Conservation (phyloP, 140 eudicot species). For the Cichorium intybus region DNA sequence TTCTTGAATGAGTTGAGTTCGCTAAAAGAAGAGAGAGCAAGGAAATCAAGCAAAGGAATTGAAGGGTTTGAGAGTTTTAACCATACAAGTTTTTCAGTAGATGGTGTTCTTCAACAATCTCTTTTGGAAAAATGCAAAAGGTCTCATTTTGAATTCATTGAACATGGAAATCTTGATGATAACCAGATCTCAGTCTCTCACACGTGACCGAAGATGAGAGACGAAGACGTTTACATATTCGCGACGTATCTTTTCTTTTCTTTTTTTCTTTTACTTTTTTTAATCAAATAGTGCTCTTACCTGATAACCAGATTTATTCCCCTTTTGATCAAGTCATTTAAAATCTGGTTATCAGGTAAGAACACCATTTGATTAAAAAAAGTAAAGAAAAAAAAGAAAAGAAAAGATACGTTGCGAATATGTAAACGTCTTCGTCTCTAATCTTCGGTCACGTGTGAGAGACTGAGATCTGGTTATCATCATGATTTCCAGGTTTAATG, state of each 20-base stretch:
- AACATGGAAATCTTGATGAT: slow-evolving; percentile 44
- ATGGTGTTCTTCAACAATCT: slow-evolving; percentile 43
- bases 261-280: too few species aligned
- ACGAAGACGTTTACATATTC: too few species aligned
- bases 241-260: too few species aligned
- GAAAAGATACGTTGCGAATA: too few species aligned
- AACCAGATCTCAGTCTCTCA: slow-evolving; percentile 19
- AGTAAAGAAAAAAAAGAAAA: too few species aligned
- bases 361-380: too few species aligned
- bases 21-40: slow-evolving; percentile 81
- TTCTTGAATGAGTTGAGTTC: slow-evolving; percentile 54
- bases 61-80: slow-evolving; percentile 93
- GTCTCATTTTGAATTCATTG: slow-evolving; percentile 60
- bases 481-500: slow-evolving; percentile 41
- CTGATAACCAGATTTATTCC: too few species aligned
- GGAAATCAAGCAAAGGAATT: slow-evolving; percentile 79
- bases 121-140: slow-evolving; percentile 35
- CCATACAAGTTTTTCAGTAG: slow-evolving; percentile 36
- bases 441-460: slow-evolving; percentile 21
- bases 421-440: too few species aligned
- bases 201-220: slow-evolving; percentile 23
- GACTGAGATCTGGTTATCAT: slow-evolving; percentile 31
- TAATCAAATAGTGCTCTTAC: too few species aligned
- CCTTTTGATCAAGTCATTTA: too few species aligned
- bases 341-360: too few species aligned